A percentile compares a stretch with the other conserved stretches of the same genome.
Conservation (phyloP, 305 asterid genomes). For the Solanum aculeatissimum region DNA sequence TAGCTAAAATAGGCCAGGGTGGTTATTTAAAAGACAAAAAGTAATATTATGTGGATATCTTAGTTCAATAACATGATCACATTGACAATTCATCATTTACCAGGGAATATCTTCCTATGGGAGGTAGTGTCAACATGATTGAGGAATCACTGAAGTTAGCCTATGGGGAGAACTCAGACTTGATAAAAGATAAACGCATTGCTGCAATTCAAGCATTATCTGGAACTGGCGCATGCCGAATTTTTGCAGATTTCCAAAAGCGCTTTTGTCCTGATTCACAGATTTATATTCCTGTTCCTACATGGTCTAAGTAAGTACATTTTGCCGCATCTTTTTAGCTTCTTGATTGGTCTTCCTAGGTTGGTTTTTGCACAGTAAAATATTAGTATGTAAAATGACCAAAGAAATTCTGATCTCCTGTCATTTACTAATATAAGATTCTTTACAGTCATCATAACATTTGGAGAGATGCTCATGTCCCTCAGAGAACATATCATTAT, state of each 20-base stretch:
- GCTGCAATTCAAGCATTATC: slow-evolving; percentile 96
- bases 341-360: background rate
- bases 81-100: background rate
- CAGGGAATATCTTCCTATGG: slow-evolving; percentile 99
- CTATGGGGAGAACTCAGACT: slow-evolving; percentile 77
- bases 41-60: background rate
- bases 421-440: slow-evolving; percentile 7
- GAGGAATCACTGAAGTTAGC: slow-evolving; percentile 86
- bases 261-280: slow-evolving; percentile 87
- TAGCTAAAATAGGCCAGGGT: background rate
- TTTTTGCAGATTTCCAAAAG: slow-evolving; percentile 92
- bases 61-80: background rate
- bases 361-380: background rate
- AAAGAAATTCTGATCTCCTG: background rate
- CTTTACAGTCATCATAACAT: slow-evolving; percentile 89
- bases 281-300: slow-evolving; percentile 85
- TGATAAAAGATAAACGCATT: slow-evolving; percentile 71
- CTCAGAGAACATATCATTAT: slow-evolving; percentile 75
- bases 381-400: background rate
- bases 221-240: slow-evolving; percentile 97
- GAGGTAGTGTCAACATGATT: slow-evolving; percentile 78
- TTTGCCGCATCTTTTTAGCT: background rate
- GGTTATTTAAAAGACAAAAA: background rate
- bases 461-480: slow-evolving; percentile 95
- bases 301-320: slow-evolving; percentile 86